Conservation (phyloP, 148 eudicot genomes). For the Drosera capensis region DNA sequence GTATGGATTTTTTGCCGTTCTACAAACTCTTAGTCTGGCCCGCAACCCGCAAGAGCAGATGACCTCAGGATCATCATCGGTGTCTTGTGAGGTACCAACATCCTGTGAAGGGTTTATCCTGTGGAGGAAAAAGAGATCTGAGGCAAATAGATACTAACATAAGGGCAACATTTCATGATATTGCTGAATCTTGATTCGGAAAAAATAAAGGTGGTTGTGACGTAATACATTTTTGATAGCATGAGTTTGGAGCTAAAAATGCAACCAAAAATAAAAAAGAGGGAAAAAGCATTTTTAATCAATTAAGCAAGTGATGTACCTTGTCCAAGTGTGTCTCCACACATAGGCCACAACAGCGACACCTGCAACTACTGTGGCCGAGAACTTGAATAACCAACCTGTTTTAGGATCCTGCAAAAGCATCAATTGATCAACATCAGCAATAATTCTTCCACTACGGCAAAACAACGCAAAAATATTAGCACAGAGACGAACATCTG, state of each 20-base stretch:
- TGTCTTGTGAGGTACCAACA: conserved; percentile 1
- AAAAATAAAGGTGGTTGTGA: too few relatives aligned
- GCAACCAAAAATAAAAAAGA: neutral
- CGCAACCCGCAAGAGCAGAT: conserved; percentile 28
- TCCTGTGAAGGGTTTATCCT: conserved; percentile 17
- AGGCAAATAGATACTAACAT: neutral
- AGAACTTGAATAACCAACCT: conserved; percentile 29
- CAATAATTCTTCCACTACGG: neutral
- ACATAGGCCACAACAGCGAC: conserved; percentile 32
- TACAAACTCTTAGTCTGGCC: conserved; percentile 27
- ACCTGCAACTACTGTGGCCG: conserved; percentile 34
- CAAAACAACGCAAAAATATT: neutral
- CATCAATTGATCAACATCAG: conserved; percentile 4
- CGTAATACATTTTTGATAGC: too few relatives aligned
- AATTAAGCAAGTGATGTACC: conserved; percentile 8
- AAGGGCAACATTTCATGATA: neutral
- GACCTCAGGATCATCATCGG: conserved; percentile 14
- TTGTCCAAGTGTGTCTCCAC: conserved; percentile 29
- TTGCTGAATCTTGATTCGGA: neutral
- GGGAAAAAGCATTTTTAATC: neutral
- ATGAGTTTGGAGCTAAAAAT: neutral
- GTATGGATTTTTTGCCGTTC: conserved; percentile 26
- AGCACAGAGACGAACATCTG: neutral
- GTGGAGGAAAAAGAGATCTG: neutral
- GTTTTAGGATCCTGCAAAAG: conserved; percentile 17